Conservation (phyloP, 495 filamentous ascomycete species). For the Podospora bellae-mahoneyi region DNA sequence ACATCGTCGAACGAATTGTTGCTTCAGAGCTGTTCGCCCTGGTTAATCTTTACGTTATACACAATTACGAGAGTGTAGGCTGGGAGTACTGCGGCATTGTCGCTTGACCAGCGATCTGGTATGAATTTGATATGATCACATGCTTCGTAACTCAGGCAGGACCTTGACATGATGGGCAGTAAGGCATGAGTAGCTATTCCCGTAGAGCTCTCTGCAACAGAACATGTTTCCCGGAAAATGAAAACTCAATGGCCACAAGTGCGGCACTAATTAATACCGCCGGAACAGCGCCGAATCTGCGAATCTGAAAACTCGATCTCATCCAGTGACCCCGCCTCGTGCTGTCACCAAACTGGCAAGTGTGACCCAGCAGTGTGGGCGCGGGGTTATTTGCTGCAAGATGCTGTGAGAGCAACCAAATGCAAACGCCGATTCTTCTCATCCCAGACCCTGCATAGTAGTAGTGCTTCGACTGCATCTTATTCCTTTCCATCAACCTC, state of each 20-base stretch:
- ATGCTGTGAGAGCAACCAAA: neutral
- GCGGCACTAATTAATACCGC: conserved; percentile 1
- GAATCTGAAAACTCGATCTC: neutral
- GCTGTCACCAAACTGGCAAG: conserved; percentile 1
- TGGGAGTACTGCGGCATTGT: too few relatives aligned
- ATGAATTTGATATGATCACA: neutral
- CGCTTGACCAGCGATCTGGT: too few relatives aligned
- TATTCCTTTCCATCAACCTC: neutral
- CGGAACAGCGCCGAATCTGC: conserved; percentile 11
- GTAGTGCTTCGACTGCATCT: neutral
- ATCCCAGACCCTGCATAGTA: neutral
- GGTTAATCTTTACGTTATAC: too few relatives aligned
- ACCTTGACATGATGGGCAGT: neutral
- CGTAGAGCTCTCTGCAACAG: neutral
- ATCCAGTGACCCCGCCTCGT: conserved; percentile 8
- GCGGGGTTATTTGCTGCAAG: conserved; percentile 3
- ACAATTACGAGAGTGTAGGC: too few relatives aligned
- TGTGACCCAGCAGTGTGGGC: conserved; percentile 7
- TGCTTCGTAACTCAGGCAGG: neutral
- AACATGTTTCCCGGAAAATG: neutral
- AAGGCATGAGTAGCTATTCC: neutral
- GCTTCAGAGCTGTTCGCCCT: too few relatives aligned
- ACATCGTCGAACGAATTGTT: neutral
- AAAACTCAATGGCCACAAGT: conserved; percentile 9
- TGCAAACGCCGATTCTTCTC: neutral